Base-by-base conservation (phyloP, 495 filamentous ascomycete genomes). In the Aspergillus affinis region DNA sequence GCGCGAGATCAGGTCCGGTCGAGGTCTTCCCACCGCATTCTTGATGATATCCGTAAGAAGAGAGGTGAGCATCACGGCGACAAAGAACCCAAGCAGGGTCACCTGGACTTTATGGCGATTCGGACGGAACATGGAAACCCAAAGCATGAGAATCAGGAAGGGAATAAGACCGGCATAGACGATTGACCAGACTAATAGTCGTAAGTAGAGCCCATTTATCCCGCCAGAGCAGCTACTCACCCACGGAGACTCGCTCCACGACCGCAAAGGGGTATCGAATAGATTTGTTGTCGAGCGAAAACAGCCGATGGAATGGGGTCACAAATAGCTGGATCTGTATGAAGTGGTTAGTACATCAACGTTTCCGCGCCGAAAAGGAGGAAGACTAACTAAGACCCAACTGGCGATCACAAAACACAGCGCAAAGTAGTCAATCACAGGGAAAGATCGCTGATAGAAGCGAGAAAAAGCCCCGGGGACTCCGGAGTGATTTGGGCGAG, bases 41-140 rank as follows among this genome's bases (percentile, higher is more conserved):
- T 99, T 99, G 59, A 98, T 80, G 0, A 93, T 75, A 65, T 98
- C 95, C 54, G 95, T 97, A 10, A 98, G 77, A 70, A 97, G 87
- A 2, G 84, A 81, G 2, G 91, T 88, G 19, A 97, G 80, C 71
- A 91, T 81, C 19, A 97, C 69, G 52, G 89, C 83, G 58, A 92
- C 90, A 18, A 86, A 72, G 36, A 98, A 82, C 6, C 91, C 90
- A 4, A 99, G 84, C 29, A 94, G 68, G 0, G 91, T 88, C 61
- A 93, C 91, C 68, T 98, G 95, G 32, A 88, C 81, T 69, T 96
- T 94, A 75, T 97, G 92, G 18, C 81, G 67, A 19, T 82, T 74
- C 9, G 89, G 84, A 51, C 78, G 78, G 50, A 84, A 71, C 56
- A 84, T 54, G 48, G 82, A 74, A 60, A 89, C 84, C 85, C 86